Evolutionary conservation across 2,329 filamentous ascomycete species (phyloP), one percentile per base, ranked within the genome.

Genomic region (Aureobasidium vineae): DNA sequence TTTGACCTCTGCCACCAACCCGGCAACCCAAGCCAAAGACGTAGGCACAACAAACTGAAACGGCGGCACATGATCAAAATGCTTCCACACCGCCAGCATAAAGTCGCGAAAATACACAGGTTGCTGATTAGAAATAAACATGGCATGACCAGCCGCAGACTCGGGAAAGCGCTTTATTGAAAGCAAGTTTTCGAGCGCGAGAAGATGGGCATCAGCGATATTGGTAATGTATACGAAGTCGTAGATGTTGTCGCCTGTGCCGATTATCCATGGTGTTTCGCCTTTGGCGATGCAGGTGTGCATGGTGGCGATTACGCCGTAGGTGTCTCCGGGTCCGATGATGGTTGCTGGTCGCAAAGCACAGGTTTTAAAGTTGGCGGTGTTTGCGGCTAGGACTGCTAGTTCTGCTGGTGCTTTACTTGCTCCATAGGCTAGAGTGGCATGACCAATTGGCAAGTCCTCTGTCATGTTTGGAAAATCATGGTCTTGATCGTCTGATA

Each of bases 71-170:
- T 85, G 83, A 0, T 79, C 84, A 70, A 86, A 86, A 36, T 81
- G 74, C 10, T 81, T 82, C 91, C 91, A 98, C 54, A 97, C 84
- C 45, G 88, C 86, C 47, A 91, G 85, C 67, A 90, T 86, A 75
- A 96, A 90, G 77, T 96, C 92, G 87, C 95, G 96, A 78, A 97
- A 96, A 76, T 94, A 94, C 23, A 96, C 83, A 5, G 94, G 94
- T 71, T 87, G 83, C 78, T 92, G 91, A 77, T 98, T 98, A 67
- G 92, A 95, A 74, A 98, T 86, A 79, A 97, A 88, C 81, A 98
- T 94, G 60, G 88, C 88, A 77, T 97, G 88, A 67, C 94, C 95
- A 0, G 83, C 82, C 23, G 85, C 87, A n/a, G 84, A 79, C 67
- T 82, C 78, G 1, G 86, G 88, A 8, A 49, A 47, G 8, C 31